These are phyloP conservation scores for Blepharisma stoltei DNA, from an alignment of 73 alveolate species.

Conservation along the genomic window DNA sequence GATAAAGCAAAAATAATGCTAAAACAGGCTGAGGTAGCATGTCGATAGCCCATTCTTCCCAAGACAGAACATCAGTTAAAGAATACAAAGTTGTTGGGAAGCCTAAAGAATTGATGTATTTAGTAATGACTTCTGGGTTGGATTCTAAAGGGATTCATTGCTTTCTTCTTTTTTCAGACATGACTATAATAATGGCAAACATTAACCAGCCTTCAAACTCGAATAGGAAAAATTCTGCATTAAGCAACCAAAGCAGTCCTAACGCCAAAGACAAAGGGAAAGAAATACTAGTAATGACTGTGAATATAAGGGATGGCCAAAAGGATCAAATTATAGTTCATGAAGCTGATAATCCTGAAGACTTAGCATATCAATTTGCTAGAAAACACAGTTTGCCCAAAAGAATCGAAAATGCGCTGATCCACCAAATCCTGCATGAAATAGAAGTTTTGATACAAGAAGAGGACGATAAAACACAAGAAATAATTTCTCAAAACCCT, in stretches of 20 bases:
- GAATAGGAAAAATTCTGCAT: no score
- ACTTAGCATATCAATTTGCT: background rate
- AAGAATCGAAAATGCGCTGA: no score
- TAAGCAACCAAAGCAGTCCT: no score
- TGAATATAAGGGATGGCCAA: background rate
- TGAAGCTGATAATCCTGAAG: slow-evolving; percentile 14
- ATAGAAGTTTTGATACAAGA: no score
- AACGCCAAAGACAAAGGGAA: background rate
- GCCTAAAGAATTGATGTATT: slow-evolving; percentile 44
- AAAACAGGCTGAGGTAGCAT: slow-evolving; percentile 41
- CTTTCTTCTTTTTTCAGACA: no score
- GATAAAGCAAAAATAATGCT: slow-evolving; percentile 46
- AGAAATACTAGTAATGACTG: slow-evolving; percentile 24
- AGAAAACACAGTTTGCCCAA: background rate
- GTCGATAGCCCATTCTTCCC: slow-evolving; percentile 37
- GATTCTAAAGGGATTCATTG: slow-evolving; percentile 53
- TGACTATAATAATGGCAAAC: no score
- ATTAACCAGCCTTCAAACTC: no score
- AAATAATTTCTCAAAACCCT: no score
- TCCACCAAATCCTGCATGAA: no score
- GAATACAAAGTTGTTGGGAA: slow-evolving; percentile 30
- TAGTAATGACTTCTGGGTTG: slow-evolving; percentile 43
- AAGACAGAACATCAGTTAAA: slow-evolving; percentile 37
- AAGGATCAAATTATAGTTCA: slow-evolving; percentile 19
- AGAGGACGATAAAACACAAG: no score